Evolutionary conservation across 1,284 basidiomycete genomes (phyloP), one percentile per base, ranked within the genome.

Genomic region (Moniliella sp.): DNA sequence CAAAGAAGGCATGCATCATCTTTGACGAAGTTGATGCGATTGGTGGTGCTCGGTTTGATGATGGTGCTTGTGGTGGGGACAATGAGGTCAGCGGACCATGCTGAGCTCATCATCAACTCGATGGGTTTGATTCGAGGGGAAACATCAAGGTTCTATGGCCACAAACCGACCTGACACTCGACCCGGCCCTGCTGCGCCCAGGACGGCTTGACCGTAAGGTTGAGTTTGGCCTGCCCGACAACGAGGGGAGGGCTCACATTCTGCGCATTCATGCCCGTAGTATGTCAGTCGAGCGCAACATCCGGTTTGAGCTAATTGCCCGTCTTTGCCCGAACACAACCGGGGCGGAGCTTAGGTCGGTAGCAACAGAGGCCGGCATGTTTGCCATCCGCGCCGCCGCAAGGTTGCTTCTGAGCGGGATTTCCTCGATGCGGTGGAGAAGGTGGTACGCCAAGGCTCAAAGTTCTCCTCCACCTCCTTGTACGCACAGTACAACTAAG

Each of bases 61-160:
- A 97, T 58, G 91, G 97, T 60, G 91, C 88, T 34, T 86, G 86
- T 18, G 91, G 91, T 33, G 91, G 91, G 28, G 91, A 99, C 55
- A 97, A 99, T 55, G 91, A 99, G 58, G 91, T 99, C 91, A 99
- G 64, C 67, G 91, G 58, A 97, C 88, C 12, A 97, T 97, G 88
- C 68, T 99, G 91, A 99, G 65, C 66, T 97, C 49, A 97, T 97
- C 61, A n/a, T n/a, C n/a, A n/a, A n/a, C 66, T 99, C 46, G 88
- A 99, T 56, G 91, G 91, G 29, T 99, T 99, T 64, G 91, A 97
- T 62, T 78, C 88, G 1, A 67, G 91, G 65, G 91, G 91, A n/a
- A 97, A 97, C 61, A 97, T 99, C 66, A 99, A 99, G 65, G 88
- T 99, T 25, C 69, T 97, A 99, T 99, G 91, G 91, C 91, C 19